A percentile compares a stretch with the other conserved stretches of the same genome.
phyloP scores from a whole-genome alignment of 108 stramenopile genomes.

The Skeletonema grethae region DNA sequence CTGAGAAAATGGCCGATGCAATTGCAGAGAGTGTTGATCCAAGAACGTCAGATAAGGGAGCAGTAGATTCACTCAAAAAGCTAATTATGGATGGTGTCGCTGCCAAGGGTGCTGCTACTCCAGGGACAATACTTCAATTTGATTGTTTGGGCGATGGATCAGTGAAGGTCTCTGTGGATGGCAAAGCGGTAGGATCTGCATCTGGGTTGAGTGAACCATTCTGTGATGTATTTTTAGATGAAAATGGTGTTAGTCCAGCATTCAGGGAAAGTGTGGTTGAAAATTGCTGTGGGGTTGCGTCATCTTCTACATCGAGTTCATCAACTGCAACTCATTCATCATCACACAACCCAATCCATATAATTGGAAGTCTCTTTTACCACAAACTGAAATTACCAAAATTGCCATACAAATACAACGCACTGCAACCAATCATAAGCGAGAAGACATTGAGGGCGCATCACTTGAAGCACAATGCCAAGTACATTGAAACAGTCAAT shows the following conservation, averaged over 20 bases:
- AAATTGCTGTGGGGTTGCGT: constrained; percentile 53
- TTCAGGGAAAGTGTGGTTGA: constrained; percentile 66
- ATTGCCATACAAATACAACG: constrained; percentile 56
- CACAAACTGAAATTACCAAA: constrained; percentile 47
- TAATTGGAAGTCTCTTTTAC: constrained; percentile 1
- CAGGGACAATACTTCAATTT: constrained; percentile 78
- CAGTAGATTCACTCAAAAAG: constrained; percentile 67
- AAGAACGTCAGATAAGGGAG: constrained; percentile 50
- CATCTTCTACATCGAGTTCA: neutral
- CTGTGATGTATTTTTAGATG: constrained; percentile 85
- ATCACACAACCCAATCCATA: neutral
- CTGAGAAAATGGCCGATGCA: constrained; percentile 84
- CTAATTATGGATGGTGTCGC: constrained; percentile 73
- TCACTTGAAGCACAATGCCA: constrained; percentile 65
- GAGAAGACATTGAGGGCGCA: constrained; percentile 63
- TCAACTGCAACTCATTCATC: neutral
- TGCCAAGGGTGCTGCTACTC: constrained; percentile 63
- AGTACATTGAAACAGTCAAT: constrained; percentile 51
- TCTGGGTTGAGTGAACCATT: constrained; percentile 66
- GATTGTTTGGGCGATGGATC: constrained; percentile 56
- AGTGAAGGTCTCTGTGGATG: constrained; percentile 78
- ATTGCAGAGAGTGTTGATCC: constrained; percentile 83
- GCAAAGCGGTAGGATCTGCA: constrained; percentile 64
- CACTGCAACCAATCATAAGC: constrained; percentile 57
- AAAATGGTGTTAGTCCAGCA: constrained; percentile 73